Percentiles rank a stretch among this genome's conserved stretches.
Conservation (phyloP, 1,284 basidiomycete species). For the Sphagnurus paluster region DNA sequence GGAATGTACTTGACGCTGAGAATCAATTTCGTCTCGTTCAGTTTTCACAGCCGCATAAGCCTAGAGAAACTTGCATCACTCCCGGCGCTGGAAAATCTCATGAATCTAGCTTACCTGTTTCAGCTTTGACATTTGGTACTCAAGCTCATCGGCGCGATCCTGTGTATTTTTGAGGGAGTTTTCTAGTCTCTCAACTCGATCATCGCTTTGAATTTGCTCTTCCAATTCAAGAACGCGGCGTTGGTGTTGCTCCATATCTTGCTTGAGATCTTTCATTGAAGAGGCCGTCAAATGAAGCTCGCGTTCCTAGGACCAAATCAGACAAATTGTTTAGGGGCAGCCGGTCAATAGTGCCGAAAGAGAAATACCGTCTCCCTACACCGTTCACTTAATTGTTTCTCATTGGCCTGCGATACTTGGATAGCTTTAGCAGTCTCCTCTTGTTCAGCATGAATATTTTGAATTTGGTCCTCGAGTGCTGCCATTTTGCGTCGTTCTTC, state of each 20-base stretch:
- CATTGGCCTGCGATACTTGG: constrained; percentile 43
- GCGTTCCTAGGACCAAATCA: constrained; percentile 52
- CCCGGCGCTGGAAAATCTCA: too few species aligned
- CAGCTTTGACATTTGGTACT: constrained; percentile 74
- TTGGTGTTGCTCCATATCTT: constrained; percentile 52
- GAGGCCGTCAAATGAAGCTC: constrained; percentile 63
- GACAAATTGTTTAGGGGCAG: too few species aligned
- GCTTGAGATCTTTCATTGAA: constrained; percentile 51
- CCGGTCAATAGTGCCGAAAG: too few species aligned
- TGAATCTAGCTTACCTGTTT: constrained; percentile 55
- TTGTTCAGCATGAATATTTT: constrained; percentile 37
- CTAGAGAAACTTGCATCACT: constrained; percentile 35
- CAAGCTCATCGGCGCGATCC: constrained; percentile 76
- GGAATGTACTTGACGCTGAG: constrained; percentile 39
- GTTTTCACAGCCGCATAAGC: constrained; percentile 53
- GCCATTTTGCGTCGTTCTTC: constrained; percentile 42
- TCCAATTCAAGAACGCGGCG: constrained; percentile 67
- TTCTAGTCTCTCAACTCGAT: constrained; percentile 73
- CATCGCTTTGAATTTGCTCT: constrained; percentile 79
- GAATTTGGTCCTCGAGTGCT: constrained; percentile 42
- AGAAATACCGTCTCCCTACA: constrained; percentile 65
- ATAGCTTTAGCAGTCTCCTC: constrained; percentile 36
- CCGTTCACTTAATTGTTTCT: constrained; percentile 58
- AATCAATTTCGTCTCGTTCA: constrained; percentile 58
- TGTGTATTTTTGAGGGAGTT: constrained; percentile 72